These are phyloP conservation scores for Talaromyces sp. DNA, from an alignment of 2,329 filamentous ascomycete species.

Conservation along the genomic window DNA sequence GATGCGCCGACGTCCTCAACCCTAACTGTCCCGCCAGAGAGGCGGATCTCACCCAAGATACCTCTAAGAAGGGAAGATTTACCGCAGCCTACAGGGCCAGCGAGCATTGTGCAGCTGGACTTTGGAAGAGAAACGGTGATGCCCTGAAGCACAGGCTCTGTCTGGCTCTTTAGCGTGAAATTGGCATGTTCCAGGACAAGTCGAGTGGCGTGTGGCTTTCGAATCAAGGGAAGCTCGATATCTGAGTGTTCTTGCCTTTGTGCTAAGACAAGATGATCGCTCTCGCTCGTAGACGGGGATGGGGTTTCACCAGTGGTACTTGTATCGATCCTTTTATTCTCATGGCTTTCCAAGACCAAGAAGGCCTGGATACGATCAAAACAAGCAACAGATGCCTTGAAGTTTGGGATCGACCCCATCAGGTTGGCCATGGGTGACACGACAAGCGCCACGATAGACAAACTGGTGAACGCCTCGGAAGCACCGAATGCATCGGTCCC, in stretches of 20 bases:
- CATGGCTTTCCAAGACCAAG: no score
- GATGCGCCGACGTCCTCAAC: conserved; percentile 11
- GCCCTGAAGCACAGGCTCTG: not conserved
- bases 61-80: not conserved
- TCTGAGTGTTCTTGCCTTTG: not conserved
- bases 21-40: not conserved
- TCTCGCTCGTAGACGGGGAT: not conserved
- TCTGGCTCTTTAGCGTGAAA: not conserved
- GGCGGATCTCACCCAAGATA: not conserved
- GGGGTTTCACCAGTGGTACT: not conserved
- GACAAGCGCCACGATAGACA: conserved; percentile 15
- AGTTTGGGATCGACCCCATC: conserved; percentile 8
- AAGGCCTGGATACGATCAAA: conserved; percentile 5
- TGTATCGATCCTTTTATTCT: conserved; percentile 6
- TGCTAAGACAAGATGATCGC: not conserved
- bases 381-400: conserved; percentile 4
- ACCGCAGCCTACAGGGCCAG: conserved; percentile 1
- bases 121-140: not conserved
- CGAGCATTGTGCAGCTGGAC: not conserved
- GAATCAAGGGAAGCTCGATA: not conserved
- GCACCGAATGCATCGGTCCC: not conserved
- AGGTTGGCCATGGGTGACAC: conserved; percentile 9
- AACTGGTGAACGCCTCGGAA: conserved; percentile 14
- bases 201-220: not conserved
- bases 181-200: no score